These are phyloP conservation scores for Plenodomus lindquistii DNA, from an alignment of 2,329 filamentous ascomycete species.

Conservation along the genomic window DNA sequence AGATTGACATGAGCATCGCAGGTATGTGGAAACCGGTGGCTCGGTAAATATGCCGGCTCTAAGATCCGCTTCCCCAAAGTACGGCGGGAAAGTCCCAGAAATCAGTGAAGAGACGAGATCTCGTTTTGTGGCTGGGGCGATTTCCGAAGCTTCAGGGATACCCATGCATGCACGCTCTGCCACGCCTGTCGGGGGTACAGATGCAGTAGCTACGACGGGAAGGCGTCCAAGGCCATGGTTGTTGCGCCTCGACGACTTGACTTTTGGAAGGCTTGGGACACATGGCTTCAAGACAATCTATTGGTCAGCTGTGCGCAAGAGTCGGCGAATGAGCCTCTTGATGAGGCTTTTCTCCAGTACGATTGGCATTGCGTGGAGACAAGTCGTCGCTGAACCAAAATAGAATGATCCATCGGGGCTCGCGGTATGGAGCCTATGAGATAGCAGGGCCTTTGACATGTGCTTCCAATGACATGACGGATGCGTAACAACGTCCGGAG, in stretches of 20 bases:
- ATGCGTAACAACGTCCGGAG: conserved; percentile 19
- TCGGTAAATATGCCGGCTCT: background rate
- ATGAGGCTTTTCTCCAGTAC: conserved; percentile 5
- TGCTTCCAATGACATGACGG: background rate
- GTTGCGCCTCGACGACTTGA: background rate
- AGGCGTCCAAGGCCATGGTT: conserved; percentile 2
- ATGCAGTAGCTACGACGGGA: conserved; percentile 16
- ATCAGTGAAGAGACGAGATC: conserved; percentile 20
- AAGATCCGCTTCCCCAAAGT: conserved; percentile 34
- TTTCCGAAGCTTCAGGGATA: conserved; percentile 10
- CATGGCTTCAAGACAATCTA: conserved; percentile 8
- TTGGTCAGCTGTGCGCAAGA: conserved; percentile 7
- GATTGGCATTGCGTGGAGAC: background rate
- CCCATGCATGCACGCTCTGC: conserved; percentile 3
- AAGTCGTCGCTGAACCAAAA: background rate
- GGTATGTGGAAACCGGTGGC: background rate
- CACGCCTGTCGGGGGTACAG: conserved; percentile 7
- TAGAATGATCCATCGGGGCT: background rate
- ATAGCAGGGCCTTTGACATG: background rate
- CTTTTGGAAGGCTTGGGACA: conserved; percentile 5
- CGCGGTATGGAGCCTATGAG: background rate
- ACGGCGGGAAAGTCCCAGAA: conserved; percentile 16
- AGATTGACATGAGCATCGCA: conserved; percentile 9
- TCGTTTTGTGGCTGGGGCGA: conserved; percentile 4
- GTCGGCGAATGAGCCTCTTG: conserved; percentile 7